Base-by-base conservation (phyloP, 2,329 filamentous ascomycete genomes). In the Verticillium klebahnii region DNA sequence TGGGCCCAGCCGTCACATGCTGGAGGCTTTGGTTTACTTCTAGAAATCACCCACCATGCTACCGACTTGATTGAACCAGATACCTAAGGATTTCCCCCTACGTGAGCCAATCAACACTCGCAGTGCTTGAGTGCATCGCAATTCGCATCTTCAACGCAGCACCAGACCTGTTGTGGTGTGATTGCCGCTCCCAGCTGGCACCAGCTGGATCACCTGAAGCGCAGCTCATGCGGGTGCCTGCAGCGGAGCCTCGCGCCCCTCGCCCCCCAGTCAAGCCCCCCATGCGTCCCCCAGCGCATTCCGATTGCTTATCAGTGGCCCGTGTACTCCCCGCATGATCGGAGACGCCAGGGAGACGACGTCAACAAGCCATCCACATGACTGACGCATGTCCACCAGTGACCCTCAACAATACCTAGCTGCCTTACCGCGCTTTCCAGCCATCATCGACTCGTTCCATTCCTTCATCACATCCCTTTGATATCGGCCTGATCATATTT, bases 281-380 rank as follows among this genome's bases (percentile, higher is more conserved):
- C 40, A 7, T 23, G 40, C 40, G 4, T 12, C n/a, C 19, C 19
- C 45, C 19, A 52, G 45, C 45, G 11, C n/a, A 12, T 19, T 52
- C 45, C 9, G 45, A 52, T 52, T 52, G 45, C 45, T 57, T 36
- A 57, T 57, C 55, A 23, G 55, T 57, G 55, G 55, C 19, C 55
- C 31, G 55, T 57, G 55, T 9, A 19, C 55, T 25, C 55, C 55
- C 55, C 55, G 55, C 55, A 57, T 57, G 55, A 57, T 37, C 55
- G 32, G 32, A 36, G n/a, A 23, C 55, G n/a, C 31, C n/a, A 57
- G 55, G 55, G 55, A 57, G 55, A 36, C 55, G 55, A 57, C 55
- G 55, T 57, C 55, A 57, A 57, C 55, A 57, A 37, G 55, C 34
- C 55, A 23, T 23, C 55, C 29, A 56, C 54, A 15, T 56, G 54